Evolutionary conservation across 2,329 filamentous ascomycete genomes (phyloP).

Genomic region (Cercospora berteroae): DNA sequence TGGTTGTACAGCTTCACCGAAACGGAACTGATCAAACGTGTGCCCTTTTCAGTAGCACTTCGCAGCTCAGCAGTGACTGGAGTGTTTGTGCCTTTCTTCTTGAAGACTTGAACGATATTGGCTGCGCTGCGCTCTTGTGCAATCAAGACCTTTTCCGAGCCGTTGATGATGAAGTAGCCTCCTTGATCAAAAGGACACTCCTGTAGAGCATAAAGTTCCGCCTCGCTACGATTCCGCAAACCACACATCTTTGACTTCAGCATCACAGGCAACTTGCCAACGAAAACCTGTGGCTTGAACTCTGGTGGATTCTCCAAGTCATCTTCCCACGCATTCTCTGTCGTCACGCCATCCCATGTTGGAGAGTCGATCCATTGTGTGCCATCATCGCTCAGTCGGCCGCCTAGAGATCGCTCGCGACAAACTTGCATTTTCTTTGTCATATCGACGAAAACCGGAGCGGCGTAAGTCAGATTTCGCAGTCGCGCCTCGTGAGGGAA

Average conservation of each 20-base stretch:
- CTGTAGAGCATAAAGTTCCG: slow-evolving; percentile 84
- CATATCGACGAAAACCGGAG: slow-evolving; percentile 85
- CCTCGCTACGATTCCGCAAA: slow-evolving; percentile 76
- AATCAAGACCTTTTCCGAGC: slow-evolving; percentile 96
- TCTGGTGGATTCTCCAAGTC: slow-evolving; percentile 36
- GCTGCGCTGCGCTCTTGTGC: slow-evolving; percentile 96
- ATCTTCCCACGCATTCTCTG: slow-evolving; percentile 48
- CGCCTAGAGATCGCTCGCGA: slow-evolving; percentile 67
- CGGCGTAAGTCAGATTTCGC: slow-evolving; percentile 92
- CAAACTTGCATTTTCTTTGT: slow-evolving; percentile 81
- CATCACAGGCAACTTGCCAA: slow-evolving; percentile 97
- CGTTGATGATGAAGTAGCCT: slow-evolving; percentile 99
- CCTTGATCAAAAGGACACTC: slow-evolving; percentile 98
- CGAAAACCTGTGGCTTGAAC: slow-evolving; percentile 65
- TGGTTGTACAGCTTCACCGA: slow-evolving; percentile 74
- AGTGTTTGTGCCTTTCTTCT: slow-evolving; percentile 92
- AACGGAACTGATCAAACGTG: slow-evolving; percentile 87
- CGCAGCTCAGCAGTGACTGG: slow-evolving; percentile 94
- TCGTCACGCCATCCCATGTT: slow-evolving; percentile 42
- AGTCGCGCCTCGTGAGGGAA: slow-evolving; percentile 93
- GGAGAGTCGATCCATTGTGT: slow-evolving; percentile 27
- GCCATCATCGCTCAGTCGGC: slow-evolving; percentile 66
- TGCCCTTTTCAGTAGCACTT: slow-evolving; percentile 94
- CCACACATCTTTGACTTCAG: slow-evolving; percentile 96
- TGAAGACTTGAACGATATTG: slow-evolving; percentile 99